Evolutionary conservation across 108 stramenopile genomes (phyloP).

Genomic region (Cyclotella choctawhatcheeana): DNA sequence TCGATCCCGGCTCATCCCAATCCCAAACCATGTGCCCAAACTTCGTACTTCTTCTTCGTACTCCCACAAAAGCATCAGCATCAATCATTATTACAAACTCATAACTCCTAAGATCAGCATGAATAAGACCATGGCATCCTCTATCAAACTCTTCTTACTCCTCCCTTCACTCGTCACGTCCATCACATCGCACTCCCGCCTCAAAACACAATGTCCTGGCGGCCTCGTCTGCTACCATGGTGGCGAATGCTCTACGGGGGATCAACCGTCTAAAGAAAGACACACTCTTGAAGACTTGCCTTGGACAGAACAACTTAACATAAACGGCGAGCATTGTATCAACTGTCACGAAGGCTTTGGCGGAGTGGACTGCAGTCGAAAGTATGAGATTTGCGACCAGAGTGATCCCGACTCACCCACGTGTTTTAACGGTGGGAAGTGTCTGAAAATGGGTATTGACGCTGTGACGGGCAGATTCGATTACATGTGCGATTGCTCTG

Average conservation of each 20-base stretch:
- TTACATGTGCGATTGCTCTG: slow-evolving; percentile 43
- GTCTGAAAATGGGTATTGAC: slow-evolving; percentile 24
- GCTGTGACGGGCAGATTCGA: slow-evolving; percentile 15
- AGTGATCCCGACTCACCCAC: slow-evolving; percentile 31
- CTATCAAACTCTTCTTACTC: not conserved
- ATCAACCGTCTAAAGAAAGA: slow-evolving; percentile 14
- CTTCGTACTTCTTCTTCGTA: too few relatives aligned
- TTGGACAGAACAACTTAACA: slow-evolving; percentile 33
- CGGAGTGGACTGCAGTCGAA: slow-evolving; percentile 36
- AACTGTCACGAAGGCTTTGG: slow-evolving; percentile 45
- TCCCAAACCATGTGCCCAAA: too few relatives aligned
- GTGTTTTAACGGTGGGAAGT: slow-evolving; percentile 42
- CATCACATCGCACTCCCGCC: not conserved
- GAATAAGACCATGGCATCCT: not conserved
- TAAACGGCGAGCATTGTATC: slow-evolving; percentile 44
- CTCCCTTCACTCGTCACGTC: not conserved
- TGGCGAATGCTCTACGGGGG: slow-evolving; percentile 37
- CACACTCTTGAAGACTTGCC: slow-evolving; percentile 26
- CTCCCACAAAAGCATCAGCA: too few relatives aligned
- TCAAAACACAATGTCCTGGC: slow-evolving; percentile 18
- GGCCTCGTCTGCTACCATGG: slow-evolving; percentile 40
- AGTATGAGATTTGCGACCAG: slow-evolving; percentile 26
- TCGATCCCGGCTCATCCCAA: too few relatives aligned
- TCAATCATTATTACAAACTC: too few relatives aligned
- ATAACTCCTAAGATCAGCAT: not conserved